Evolutionary conservation across 305 asterid species (phyloP), one percentile per base, ranked within the genome.

Genomic region (Rubia tinctorum): DNA sequence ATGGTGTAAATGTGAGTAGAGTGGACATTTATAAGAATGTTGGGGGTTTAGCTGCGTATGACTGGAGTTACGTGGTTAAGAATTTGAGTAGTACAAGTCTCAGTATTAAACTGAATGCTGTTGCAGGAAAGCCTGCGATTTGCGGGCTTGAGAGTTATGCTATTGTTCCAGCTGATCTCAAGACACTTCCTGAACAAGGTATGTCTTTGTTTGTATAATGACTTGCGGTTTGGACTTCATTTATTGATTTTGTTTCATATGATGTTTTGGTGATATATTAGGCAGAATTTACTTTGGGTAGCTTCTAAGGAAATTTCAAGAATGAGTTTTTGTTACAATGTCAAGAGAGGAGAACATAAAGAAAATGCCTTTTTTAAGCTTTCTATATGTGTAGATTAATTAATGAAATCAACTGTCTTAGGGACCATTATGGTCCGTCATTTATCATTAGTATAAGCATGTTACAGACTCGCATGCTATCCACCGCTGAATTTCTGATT

Each of bases 141-240:
- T 95, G 96, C 72, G 99, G 98, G 61, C 87, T 95, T 8, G 99
- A 95, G 84, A 95, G 92, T 81, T 95, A 95, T 61, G 99, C 99
- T 0, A 90, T 95, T 69, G 93, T 92, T 53, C 99, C 97, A 0
- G 81, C 86, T 78, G 99, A 90, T 87, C 84, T 88, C 75, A 85
- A 73, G 82, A 95, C 98, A 47, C 69, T 82, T 63, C 93, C 96
- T 67, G 91, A 85, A 68, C 98, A 95, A 80, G 99, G 99, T 95
- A 84, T 53, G 82, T 72, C 5, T 27, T 12, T 14, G 23, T 56
- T 27, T 12, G 20, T 71, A 34, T 23, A 20, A 8, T 60, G 42
- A 37, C 27, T 7, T 11, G 13, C 23, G 7, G 34, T 66, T 11
- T 20, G 34, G 56, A 22, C 25, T 11, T 45, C 8, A 39, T 20